Conservation (phyloP, 306 rosid species). For the Vigna angularis region DNA sequence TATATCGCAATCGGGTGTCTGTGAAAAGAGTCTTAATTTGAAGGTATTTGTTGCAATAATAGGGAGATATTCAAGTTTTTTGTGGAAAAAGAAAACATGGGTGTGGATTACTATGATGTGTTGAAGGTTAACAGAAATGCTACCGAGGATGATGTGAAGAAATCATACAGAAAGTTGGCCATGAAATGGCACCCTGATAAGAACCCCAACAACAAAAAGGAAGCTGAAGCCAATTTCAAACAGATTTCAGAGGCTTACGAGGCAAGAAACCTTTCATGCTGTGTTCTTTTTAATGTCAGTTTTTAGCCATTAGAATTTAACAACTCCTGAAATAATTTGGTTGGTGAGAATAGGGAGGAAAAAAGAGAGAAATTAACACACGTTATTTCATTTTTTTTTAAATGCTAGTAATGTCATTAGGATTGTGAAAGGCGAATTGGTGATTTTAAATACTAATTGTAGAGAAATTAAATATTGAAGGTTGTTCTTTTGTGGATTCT, state of each 20-base stretch:
- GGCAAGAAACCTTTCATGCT: conserved; percentile 55
- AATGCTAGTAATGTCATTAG: background rate
- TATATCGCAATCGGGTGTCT: conserved; percentile 44
- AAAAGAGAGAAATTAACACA: background rate
- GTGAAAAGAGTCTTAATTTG: conserved; percentile 41
- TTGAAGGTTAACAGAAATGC: conserved; percentile 79
- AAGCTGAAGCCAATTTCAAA: conserved; percentile 97
- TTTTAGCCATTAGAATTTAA: conserved; percentile 12
- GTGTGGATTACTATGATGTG: conserved; percentile 81
- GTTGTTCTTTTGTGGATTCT: background rate
- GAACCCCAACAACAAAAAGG: conserved; percentile 82
- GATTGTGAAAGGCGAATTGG: background rate
- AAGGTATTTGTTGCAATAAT: background rate
- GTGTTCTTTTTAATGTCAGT: background rate
- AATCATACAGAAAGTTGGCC: conserved; percentile 84
- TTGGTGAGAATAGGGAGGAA: background rate
- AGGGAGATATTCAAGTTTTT: too few species aligned
- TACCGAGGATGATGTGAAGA: conserved; percentile 92
- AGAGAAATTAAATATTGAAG: background rate
- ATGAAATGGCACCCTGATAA: conserved; percentile 99
- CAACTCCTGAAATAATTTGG: conserved; percentile 6
- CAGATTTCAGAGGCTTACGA: conserved; percentile 95
- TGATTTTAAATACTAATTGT: background rate
- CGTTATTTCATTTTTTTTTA: conserved; percentile 4
- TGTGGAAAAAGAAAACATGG: conserved; percentile 54